Base-by-base conservation (phyloP, 2,329 filamentous ascomycete species). In the Aspergillus hortae region DNA sequence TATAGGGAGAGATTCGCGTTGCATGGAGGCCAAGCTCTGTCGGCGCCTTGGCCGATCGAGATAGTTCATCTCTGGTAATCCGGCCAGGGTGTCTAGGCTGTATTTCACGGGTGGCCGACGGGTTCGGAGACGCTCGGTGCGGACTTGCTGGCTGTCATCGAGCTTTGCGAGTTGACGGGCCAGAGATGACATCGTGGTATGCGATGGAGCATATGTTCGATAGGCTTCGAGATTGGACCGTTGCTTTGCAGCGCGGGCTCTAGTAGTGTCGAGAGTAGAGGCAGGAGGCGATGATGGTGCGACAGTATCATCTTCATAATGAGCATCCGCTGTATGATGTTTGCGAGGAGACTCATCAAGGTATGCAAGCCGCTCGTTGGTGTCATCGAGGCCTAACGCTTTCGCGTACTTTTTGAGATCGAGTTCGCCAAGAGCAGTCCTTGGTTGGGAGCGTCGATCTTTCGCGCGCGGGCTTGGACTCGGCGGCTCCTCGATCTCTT, bases 391-490 rank as follows among this genome's bases (percentile, higher is more conserved):
- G 17, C 58, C 54, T 47, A 67, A 56, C 7, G 58, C 54, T 46
- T 58, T 58, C 9, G 58, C 49, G 30, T 53, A 57, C 19, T 58
- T 62, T 46, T 61, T 61, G 19, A 64, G 48, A 36, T 68, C 60
- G 7, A 64, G 40, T 23, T 61, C 57, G 27, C 52, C 50, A 1
- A 57, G 51, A 25, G 52, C 46, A 12, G 46, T 56, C 27, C 49
- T 49, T 9, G 54, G 35, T 5, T 40, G 57, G 9, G 54, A 49
- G 42, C 57, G 60, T 23, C 62, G 60, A n/a, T 59, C 58, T 51
- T 71, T 71, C 25, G 64, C 68, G 6, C 64, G 67, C 23, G 65
- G 67, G 47, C 67, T 70, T 30, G 68, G 68, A 43, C 68, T 71
- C 9, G 63, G 63, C 6, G 68, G 68, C 35, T 61, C 59, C 5